These are phyloP conservation scores for Sporothrix luriei DNA, from an alignment of 2,329 filamentous ascomycete genomes.

Conservation along the genomic window DNA sequence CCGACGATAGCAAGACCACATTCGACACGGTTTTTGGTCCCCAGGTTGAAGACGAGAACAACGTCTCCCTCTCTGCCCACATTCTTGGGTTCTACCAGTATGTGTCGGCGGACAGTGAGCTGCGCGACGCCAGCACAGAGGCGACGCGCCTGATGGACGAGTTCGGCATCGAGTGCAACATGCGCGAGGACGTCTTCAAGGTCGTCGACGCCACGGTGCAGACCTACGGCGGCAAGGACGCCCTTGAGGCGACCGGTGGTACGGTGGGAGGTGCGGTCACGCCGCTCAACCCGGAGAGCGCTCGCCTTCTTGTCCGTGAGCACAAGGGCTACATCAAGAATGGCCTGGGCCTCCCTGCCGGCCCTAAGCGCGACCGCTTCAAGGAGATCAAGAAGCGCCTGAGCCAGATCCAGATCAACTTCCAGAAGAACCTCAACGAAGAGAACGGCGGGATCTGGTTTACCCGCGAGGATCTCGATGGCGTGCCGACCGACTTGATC, in stretches of 20 bases:
- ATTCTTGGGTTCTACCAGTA: conserved; percentile 82
- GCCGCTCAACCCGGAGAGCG: conserved; percentile 67
- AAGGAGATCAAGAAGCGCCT: conserved; percentile 84
- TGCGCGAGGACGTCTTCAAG: conserved; percentile 79
- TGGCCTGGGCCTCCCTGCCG: conserved; percentile 70
- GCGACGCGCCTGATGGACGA: conserved; percentile 76
- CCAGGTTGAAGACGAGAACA: conserved; percentile 73
- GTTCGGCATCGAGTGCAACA: conserved; percentile 74
- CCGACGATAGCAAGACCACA: conserved; percentile 55
- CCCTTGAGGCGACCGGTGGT: conserved; percentile 52
- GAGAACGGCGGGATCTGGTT: conserved; percentile 83
- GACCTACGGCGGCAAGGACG: conserved; percentile 47
- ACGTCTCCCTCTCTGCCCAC: conserved; percentile 58
- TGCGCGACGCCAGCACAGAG: conserved; percentile 75
- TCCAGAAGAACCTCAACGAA: conserved; percentile 80
- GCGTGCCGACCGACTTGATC: conserved; percentile 72
- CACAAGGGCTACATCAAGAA: conserved; percentile 76
- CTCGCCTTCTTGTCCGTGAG: conserved; percentile 75
- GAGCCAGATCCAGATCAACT: conserved; percentile 71
- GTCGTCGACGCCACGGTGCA: conserved; percentile 62
- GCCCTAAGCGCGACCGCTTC: conserved; percentile 73
- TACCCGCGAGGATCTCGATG: conserved; percentile 70
- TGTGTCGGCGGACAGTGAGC: conserved; percentile 67
- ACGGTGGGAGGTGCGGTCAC: conserved; percentile 5
- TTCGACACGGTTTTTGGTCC: conserved; percentile 63